Base-by-base conservation (phyloP, 2,329 filamentous ascomycete species). In the Fusarium protoensiforme region DNA sequence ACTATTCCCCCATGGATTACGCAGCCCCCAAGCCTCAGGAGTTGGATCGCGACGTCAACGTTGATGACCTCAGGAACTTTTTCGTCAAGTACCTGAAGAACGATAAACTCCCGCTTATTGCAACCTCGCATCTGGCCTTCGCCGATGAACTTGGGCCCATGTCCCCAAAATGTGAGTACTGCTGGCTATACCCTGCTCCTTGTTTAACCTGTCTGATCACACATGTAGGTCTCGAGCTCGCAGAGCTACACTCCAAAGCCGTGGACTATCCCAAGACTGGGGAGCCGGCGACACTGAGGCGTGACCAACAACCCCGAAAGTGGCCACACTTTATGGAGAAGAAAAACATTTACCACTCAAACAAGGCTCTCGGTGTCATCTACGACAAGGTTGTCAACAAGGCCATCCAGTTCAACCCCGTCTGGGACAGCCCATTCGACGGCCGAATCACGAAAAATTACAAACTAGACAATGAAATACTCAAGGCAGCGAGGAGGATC, bases 261-360 rank as follows among this genome's bases (percentile, higher is more conserved):
- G 96, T 99, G 1, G 96, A 99, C 80, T 99, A 96, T 79, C 92
- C 94, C 51, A 99, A 99, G 84, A 96, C 94, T 1, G 96, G 96
- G 0, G 87, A 92, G 11, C 89, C 93, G 0, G 96, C 95, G 0
- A 83, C 87, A 22, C 92, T 97, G 85, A 85, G 86, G 8, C 83
- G 84, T 41, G 84, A 87, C 0, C 84, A 96, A 5, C 84, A 86
- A n/a, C 91, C 93, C 0, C 84, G 77, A 7, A 83, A 76, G 62
- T 97, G 91, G 89, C 96, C 95, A 1, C 96, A 98, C 80, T 98
- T 96, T 79, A 96, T 97, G 92, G 92, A 95, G 79, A 94, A 92
- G 78, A 79, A 71, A 27, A 87, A 84, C 16, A 85, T 85, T 0
- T 97, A 98, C 77, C 80, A 79, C 2, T 98, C 96, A 0, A 78